phyloP scores from a whole-genome alignment of 129 eudicot genomes.

The Heracleum sosnowskyi region DNA sequence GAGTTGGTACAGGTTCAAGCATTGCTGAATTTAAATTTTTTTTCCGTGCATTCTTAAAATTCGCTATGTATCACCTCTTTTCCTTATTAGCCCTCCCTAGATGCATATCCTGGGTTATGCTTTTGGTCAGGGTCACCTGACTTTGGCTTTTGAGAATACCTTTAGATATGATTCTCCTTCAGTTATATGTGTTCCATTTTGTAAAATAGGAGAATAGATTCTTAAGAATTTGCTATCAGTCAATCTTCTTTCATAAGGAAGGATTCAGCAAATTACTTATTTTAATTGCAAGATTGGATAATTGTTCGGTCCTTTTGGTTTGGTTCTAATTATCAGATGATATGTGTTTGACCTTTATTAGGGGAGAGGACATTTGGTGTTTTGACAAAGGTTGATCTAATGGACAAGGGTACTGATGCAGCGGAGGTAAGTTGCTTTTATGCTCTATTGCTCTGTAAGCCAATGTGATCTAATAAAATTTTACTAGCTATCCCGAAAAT shows the following conservation, averaged over 20 bases:
- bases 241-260: background rate
- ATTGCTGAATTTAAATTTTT: background rate
- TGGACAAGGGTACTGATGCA: constrained; percentile 99
- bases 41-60: background rate
- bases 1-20: background rate
- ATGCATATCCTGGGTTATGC: background rate
- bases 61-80: background rate
- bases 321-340: background rate
- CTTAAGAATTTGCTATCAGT: background rate
- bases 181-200: background rate
- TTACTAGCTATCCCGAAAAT: background rate
- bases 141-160: background rate
- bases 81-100: background rate
- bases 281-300: background rate
- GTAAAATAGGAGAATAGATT: background rate
- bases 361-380: constrained; percentile 98
- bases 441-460: background rate
- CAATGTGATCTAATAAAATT: background rate
- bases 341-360: constrained; percentile 14
- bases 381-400: constrained; percentile 88
- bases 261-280: background rate
- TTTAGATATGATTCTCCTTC: background rate
- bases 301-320: background rate
- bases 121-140: background rate
- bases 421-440: constrained; percentile 36